Evolutionary conservation across 495 filamentous ascomycete species (phyloP), one percentile per base, ranked within the genome.

Genomic region (Aspergillus homomorphus): DNA sequence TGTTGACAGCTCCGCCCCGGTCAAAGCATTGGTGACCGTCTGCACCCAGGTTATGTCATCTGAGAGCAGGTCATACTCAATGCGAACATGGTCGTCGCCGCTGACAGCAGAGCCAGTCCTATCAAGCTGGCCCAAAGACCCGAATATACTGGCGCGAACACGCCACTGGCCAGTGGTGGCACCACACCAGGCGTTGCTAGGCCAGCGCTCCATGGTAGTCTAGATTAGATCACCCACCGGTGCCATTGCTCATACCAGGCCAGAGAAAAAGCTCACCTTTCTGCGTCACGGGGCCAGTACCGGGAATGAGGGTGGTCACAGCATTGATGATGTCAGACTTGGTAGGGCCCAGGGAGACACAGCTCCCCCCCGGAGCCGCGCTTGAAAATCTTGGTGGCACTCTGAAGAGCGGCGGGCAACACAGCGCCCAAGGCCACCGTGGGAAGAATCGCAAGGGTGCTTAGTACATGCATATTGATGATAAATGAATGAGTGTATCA

Each of bases 161-260:
- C 74, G 75, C 73, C 73, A 75, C 53, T 75, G 64, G 1, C 69
- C 69, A 9, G 60, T 55, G 5, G 45, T 57, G n/a, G 70, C 68
- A 42, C 70, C 72, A 50, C 72, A 74, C 72, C 70, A 74, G 26
- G 57, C 51, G 56, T 74, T 74, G 51, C 57, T 59, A 5, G 61
- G 52, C 70, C 70, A 73, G 58, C 66, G 68, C 43, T 74, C 69
- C 0, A 73, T 62, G 19, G 70, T 73, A 1, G 72, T 70, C 63
- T 77, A 72, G 56, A 76, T 61, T 18, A 77, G 57, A 52, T 77
- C 75, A 4, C 75, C 73, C 75, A 4, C 75, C 73, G 1, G 75
- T 77, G 33, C 73, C 69, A 54, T 77, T 77, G 62, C 71, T 74
- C 73, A 77, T 77, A 0, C 73, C 74, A 16, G 73, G 74, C 74